Base-by-base conservation (phyloP, 148 eudicot species). In the Cornus suecica region DNA sequence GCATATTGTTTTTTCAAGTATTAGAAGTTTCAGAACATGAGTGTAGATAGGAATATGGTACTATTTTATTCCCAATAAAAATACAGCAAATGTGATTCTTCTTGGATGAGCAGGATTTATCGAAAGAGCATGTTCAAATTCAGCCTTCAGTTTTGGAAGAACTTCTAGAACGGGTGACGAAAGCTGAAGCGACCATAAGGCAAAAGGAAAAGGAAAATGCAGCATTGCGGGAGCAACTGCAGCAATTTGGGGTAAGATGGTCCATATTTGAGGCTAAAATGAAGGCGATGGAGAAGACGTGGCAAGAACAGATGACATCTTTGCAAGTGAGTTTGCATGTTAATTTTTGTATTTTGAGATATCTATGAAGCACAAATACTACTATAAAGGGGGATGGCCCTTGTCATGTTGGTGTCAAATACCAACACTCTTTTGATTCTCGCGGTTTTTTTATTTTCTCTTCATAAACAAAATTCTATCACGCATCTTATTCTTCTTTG, bases 241-340 rank as follows among this genome's bases (percentile, higher is more conserved):
- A 80, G 27, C 90, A 91, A 66, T 85, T 77, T 79, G 91, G 91
- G 79, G 78, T 58, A 66, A 83, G 86, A 42, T 90, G 94, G 94
- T 81, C 83, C 8, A 91, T 87, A 42, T 87, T 92, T 78, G 97
- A 92, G 79, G 82, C 75, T 71, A 95, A 88, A 84, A 92, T 93
- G 97, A 89, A 78, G 82, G 79, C 92, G 22, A 83, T 91, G 89
- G 97, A 95, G 83, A 94, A 88, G 70, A 87, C 74, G 87, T 95
- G 99, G 99, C 90, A 90, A 78, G 90, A 90, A 80, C 94, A 95
- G 83, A 87, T 87, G 79, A 77, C 69, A 52, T 75, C 96, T 60
- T 84, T 92, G 81, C 97, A 95, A 83, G 97, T 91, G 89, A 87
- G 90, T 81, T 80, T 58, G 9, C 73, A 23, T 34, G 60, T 54